Evolutionary conservation across 495 filamentous ascomycete species (phyloP).

Genomic region (Podospora pseudoanserina): DNA sequence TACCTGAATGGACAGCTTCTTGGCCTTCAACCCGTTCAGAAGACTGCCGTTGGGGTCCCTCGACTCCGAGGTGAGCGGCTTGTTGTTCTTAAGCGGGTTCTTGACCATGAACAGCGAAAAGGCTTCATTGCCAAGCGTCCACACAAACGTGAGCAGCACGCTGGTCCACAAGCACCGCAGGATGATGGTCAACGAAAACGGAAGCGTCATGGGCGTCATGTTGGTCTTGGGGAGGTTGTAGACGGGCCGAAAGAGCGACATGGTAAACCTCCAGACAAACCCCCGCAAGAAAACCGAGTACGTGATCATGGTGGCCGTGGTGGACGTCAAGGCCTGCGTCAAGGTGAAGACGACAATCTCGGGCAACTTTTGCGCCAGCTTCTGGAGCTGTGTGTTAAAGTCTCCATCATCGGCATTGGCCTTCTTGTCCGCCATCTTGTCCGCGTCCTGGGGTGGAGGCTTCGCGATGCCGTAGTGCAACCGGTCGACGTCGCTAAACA

Average conservation of each 20-base stretch:
- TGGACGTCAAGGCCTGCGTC: slow-evolving; percentile 41
- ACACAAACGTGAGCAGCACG: slow-evolving; percentile 62
- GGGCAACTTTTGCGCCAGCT: slow-evolving; percentile 34
- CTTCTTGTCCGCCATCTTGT: slow-evolving; percentile 23
- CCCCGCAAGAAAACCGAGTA: slow-evolving; percentile 64
- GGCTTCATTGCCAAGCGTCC: slow-evolving; percentile 68
- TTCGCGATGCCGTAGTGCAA: slow-evolving; percentile 50
- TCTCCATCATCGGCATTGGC: slow-evolving; percentile 26
- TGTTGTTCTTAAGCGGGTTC: slow-evolving; percentile 74
- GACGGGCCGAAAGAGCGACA: slow-evolving; percentile 66
- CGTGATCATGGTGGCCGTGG: slow-evolving; percentile 50
- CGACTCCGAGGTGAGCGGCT: slow-evolving; percentile 78
- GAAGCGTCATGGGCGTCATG: slow-evolving; percentile 55
- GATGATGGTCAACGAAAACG: slow-evolving; percentile 55
- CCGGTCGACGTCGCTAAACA: slow-evolving; percentile 71
- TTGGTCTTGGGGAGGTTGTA: slow-evolving; percentile 69
- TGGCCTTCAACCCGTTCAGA: slow-evolving; percentile 75
- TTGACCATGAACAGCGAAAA: slow-evolving; percentile 76
- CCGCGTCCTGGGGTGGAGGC: slow-evolving; percentile 11
- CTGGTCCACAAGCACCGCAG: slow-evolving; percentile 61
- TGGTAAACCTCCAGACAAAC: slow-evolving; percentile 60
- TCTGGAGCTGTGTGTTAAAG: slow-evolving; percentile 24
- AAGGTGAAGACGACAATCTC: slow-evolving; percentile 30
- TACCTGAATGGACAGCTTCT: slow-evolving; percentile 60
- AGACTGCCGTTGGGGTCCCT: slow-evolving; percentile 91